phyloP scores from a whole-genome alignment of 2,329 filamentous ascomycete species.

The Bipolaris bicolor region DNA sequence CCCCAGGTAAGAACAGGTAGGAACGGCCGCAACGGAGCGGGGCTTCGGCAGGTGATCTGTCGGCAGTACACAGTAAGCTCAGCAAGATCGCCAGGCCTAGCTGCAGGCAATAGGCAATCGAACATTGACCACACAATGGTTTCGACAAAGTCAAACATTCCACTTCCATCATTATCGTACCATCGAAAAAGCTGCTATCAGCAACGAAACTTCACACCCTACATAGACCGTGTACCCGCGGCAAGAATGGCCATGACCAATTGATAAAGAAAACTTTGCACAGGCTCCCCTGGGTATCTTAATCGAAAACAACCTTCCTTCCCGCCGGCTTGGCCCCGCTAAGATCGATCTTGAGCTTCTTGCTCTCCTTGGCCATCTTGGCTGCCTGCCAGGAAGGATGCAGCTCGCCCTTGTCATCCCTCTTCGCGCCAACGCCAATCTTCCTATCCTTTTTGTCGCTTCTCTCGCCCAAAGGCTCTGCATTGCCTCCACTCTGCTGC shows the following conservation, averaged over 20 bases:
- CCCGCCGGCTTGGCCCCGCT: constrained; percentile 56
- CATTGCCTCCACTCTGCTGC: constrained; percentile 42
- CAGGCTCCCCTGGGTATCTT: constrained; percentile 11
- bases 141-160: neutral
- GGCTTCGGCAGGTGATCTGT: neutral
- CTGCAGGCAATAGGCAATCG: neutral
- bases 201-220: too few species aligned
- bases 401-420: constrained; percentile 59
- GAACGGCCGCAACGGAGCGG: neutral
- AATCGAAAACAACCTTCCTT: constrained; percentile 69
- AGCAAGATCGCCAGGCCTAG: neutral
- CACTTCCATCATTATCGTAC: neutral
- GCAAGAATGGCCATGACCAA: neutral
- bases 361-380: constrained; percentile 64
- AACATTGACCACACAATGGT: neutral
- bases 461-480: constrained; percentile 29
- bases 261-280: neutral
- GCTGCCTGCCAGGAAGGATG: constrained; percentile 71
- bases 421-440: constrained; percentile 51
- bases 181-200: too few species aligned
- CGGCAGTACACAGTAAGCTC: neutral
- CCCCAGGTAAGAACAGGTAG: neutral
- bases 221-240: too few species aligned
- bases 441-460: constrained; percentile 22
- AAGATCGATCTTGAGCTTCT: constrained; percentile 50